Evolutionary conservation across 306 rosid species (phyloP).

Genomic region (Vicia villosa): DNA sequence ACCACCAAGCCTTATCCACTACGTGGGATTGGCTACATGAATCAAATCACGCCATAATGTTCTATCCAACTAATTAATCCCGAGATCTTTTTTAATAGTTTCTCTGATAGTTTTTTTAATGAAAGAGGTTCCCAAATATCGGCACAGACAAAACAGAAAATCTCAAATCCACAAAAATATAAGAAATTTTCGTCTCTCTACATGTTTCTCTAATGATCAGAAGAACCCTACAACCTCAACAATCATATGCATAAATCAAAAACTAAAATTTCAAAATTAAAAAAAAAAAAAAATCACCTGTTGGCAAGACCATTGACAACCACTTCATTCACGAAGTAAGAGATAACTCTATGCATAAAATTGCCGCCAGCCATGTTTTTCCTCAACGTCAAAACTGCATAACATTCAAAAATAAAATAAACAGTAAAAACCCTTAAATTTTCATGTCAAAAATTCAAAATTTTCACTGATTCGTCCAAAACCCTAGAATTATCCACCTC

Average conservation of each 20-base stretch:
- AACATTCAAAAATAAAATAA: background rate
- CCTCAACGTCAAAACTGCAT: slow-evolving; percentile 40
- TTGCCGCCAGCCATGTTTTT: slow-evolving; percentile 56
- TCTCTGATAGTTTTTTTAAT: too few species aligned
- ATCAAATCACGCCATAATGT: too few species aligned
- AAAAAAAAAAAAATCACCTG: slow-evolving; percentile 32
- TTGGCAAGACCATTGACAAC: slow-evolving; percentile 58
- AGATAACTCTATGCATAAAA: slow-evolving; percentile 43
- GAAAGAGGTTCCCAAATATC: background rate
- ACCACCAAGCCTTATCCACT: too few species aligned
- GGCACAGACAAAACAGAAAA: slow-evolving; percentile 11
- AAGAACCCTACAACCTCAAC: slow-evolving; percentile 15
- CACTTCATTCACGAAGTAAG: slow-evolving; percentile 53
- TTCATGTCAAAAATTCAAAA: background rate
- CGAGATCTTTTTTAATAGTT: too few species aligned
- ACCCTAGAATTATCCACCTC: background rate
- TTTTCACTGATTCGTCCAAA: background rate
- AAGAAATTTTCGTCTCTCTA: background rate
- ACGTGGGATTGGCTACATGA: too few species aligned
- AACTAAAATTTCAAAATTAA: background rate
- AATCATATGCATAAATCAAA: background rate
- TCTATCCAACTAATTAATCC: too few species aligned
- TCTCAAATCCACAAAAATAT: slow-evolving; percentile 10
- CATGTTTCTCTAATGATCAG: background rate
- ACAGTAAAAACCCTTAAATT: background rate